These are phyloP conservation scores for Cyclotella cryptica DNA, from an alignment of 108 stramenopile genomes.

Conservation along the genomic window DNA sequence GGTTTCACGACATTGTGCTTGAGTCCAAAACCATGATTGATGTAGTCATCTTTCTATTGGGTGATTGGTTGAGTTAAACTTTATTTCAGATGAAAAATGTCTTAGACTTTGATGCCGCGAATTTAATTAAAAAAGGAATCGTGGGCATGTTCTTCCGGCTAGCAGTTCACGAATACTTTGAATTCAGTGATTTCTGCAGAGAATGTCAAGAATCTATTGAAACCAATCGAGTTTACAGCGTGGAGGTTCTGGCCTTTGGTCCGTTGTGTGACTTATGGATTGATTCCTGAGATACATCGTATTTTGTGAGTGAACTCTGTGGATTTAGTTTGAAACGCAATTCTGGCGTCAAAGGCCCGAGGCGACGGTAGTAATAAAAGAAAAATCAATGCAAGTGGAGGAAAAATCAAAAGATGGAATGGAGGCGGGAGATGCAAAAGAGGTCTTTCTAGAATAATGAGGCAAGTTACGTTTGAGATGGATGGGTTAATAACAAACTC, in stretches of 20 bases:
- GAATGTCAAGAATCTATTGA: conserved; percentile 77
- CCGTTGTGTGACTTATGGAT: conserved; percentile 84
- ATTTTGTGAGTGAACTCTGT: too few relatives aligned
- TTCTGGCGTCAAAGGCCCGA: too few relatives aligned
- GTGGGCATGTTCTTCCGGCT: conserved; percentile 95
- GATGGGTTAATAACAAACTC: not conserved
- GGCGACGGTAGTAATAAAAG: conserved; percentile 46
- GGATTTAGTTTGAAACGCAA: too few relatives aligned
- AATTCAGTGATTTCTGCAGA: conserved; percentile 85
- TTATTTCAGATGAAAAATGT: conserved; percentile 81
- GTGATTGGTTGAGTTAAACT: conserved; percentile 90
- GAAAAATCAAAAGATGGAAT: too few relatives aligned
- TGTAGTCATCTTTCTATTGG: conserved; percentile 92
- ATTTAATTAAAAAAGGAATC: conserved; percentile 91
- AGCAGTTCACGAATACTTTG: conserved; percentile 93
- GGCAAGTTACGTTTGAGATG: too few relatives aligned
- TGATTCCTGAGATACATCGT: conserved; percentile 88
- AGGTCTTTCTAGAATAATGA: conserved; percentile 8
- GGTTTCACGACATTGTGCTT: too few relatives aligned
- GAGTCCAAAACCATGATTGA: conserved; percentile 96
- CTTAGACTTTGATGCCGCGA: conserved; percentile 85
- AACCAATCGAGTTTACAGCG: conserved; percentile 87
- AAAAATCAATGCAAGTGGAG: not conserved
- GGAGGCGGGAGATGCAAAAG: conserved; percentile 5
- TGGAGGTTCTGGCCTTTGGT: too few relatives aligned